Conservation (phyloP, 75 land plant species). For the Chamaecyparis obtusa region DNA sequence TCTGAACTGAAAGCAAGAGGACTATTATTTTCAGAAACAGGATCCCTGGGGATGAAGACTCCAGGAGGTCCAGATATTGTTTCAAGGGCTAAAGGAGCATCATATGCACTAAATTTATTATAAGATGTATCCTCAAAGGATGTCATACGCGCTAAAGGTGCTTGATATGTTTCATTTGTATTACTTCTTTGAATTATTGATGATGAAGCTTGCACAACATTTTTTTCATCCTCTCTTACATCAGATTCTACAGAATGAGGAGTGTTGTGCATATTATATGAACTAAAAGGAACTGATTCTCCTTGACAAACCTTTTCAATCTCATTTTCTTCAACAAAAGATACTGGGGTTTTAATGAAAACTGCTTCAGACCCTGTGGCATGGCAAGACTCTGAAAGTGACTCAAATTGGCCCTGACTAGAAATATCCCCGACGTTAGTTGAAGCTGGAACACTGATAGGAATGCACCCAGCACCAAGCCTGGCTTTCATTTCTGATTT, state of each 20-base stretch:
- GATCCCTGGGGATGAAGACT: slow-evolving; percentile 4
- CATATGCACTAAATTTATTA: not conserved
- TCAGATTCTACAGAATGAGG: not conserved
- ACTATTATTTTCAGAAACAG: slow-evolving; percentile 10
- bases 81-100: slow-evolving; percentile 8
- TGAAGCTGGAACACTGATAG: slow-evolving; percentile 41
- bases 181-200: not conserved
- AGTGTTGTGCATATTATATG: not conserved
- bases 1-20: not conserved
- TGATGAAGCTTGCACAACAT: not conserved
- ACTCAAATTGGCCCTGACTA: slow-evolving; percentile 11
- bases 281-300: not conserved
- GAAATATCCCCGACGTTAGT: slow-evolving; percentile 4
- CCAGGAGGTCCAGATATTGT: not conserved
- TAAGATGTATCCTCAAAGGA: slow-evolving; percentile 54
- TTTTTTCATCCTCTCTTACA: not conserved
- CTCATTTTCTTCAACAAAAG: not conserved
- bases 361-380: not conserved
- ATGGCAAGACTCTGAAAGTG: not conserved
- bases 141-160: slow-evolving; percentile 54
- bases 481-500: slow-evolving; percentile 8
- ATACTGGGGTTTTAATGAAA: not conserved
- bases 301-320: not conserved
- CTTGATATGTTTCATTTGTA: slow-evolving; percentile 36
- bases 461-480: slow-evolving; percentile 16